phyloP scores from a whole-genome alignment of 129 eudicot species.

The Gnaphalium uliginosum region DNA sequence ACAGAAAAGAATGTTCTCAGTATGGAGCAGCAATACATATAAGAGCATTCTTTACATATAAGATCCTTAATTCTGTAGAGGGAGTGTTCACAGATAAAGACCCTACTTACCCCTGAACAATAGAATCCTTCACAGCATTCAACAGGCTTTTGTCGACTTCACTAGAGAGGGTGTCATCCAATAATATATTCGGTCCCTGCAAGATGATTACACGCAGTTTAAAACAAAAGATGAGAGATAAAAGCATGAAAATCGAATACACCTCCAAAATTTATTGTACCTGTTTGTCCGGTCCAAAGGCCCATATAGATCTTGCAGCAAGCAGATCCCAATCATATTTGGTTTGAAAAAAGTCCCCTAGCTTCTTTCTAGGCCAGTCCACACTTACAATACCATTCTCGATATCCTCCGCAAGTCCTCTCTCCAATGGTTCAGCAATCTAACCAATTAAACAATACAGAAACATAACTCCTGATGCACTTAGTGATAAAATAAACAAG shows the following conservation, averaged over 20 bases:
- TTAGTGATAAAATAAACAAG: neutral
- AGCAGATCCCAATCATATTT: constrained; percentile 99
- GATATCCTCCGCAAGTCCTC: constrained; percentile 98
- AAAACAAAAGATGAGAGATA: constrained; percentile 11
- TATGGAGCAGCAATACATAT: neutral
- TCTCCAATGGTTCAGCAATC: constrained; percentile 99
- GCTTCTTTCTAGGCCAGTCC: constrained; percentile 92
- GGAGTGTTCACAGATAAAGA: neutral
- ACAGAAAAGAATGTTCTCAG: neutral
- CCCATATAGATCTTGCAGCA: constrained; percentile 99
- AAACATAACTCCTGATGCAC: neutral
- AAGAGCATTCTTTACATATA: neutral
- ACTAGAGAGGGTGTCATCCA: constrained; percentile 94
- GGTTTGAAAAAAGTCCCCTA: constrained; percentile 89
- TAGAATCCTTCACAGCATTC: constrained; percentile 95
- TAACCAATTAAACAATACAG: constrained; percentile 28
- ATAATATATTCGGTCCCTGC: constrained; percentile 91
- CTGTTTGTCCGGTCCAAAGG: constrained; percentile 99
- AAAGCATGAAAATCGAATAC: neutral
- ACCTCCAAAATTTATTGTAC: constrained; percentile 31
- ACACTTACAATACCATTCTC: constrained; percentile 93
- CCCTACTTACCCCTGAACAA: constrained; percentile 88
- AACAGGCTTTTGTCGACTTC: constrained; percentile 92
- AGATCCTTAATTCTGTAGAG: neutral
- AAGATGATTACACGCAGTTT: constrained; percentile 16